Evolutionary conservation across 2,329 filamentous ascomycete genomes (phyloP), one percentile per base, ranked within the genome.

Genomic region (Neofusicoccum ribis): DNA sequence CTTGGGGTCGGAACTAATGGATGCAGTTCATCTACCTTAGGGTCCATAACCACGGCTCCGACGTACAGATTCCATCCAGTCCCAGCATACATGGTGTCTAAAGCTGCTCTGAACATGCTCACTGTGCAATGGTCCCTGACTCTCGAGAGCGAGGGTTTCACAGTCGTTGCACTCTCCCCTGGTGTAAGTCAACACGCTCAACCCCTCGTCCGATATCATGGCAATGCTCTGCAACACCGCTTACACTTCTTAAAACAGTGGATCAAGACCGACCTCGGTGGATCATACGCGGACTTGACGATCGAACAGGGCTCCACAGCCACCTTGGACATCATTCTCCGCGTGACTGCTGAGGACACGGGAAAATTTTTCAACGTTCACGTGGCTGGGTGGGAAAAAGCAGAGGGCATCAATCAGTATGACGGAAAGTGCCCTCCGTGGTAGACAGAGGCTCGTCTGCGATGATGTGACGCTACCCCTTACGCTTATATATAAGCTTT

Each of bases 361-460:
- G 82, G 82, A 11, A 85, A 80, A 67, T 88, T 86, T 47, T 31
- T 77, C 15, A 79, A 80, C 49, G 77, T 82, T 23, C 70, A 72
- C 63, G 74, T 80, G 4, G 69, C 74, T 0, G 79, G 78, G 0
- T 79, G 75, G 73, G 74, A 79, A 65, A 65, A 76, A 14, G 36
- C 20, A 3, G 31, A 41, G 6, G 47, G 37, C 0, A 2, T 17
- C 6, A 63, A 63, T 6, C 20, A 36, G 14, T 52, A 52, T 11
- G 47, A 52, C 7, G 61, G 50, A 31, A 20, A 4, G 8, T 14
- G 6, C 12, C 23, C 14, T 11, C 36, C 61, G 17, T 61, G 58
- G 58, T 61, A 41, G n/a, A 5, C 27, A 31, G 6, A 31, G 5
- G 5, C 5, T 31, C 6, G 27, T 31, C 6, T 31, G 27, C 1